Conservation (phyloP, 441 rosid species). For the Erodium chrysanthum region DNA sequence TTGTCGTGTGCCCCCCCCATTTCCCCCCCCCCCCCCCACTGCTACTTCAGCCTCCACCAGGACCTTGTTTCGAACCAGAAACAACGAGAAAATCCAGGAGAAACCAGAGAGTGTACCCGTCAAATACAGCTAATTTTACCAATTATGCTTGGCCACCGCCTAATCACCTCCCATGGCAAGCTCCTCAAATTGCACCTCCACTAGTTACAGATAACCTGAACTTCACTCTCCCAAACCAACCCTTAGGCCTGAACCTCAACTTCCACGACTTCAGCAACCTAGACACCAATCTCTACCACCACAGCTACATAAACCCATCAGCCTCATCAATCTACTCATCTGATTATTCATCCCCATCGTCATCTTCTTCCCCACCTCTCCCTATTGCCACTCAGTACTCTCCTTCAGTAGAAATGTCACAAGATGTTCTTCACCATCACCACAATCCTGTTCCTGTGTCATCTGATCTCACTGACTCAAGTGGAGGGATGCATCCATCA, state of each 20-base stretch:
- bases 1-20: too few relatives aligned
- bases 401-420: too few relatives aligned
- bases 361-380: conserved; percentile 31
- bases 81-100: too few relatives aligned
- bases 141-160: not conserved
- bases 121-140: not conserved
- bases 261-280: not conserved
- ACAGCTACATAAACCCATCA: not conserved
- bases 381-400: too few relatives aligned
- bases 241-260: conserved; percentile 78
- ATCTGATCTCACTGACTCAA: conserved; percentile 7
- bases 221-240: conserved; percentile 57
- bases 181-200: conserved; percentile 21
- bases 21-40: too few relatives aligned
- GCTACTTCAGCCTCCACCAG: too few relatives aligned
- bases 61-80: too few relatives aligned
- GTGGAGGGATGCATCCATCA: conserved; percentile 41
- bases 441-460: conserved; percentile 23
- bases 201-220: conserved; percentile 32
- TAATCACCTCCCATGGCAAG: conserved; percentile 24
- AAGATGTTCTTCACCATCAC: too few relatives aligned
- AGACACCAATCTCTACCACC: not conserved
- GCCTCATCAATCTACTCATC: conserved; percentile 39
- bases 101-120: not conserved
- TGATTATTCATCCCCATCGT: conserved; percentile 26